Base-by-base conservation (phyloP, 2,329 filamentous ascomycete species). In the Cryphonectria parasitica region DNA sequence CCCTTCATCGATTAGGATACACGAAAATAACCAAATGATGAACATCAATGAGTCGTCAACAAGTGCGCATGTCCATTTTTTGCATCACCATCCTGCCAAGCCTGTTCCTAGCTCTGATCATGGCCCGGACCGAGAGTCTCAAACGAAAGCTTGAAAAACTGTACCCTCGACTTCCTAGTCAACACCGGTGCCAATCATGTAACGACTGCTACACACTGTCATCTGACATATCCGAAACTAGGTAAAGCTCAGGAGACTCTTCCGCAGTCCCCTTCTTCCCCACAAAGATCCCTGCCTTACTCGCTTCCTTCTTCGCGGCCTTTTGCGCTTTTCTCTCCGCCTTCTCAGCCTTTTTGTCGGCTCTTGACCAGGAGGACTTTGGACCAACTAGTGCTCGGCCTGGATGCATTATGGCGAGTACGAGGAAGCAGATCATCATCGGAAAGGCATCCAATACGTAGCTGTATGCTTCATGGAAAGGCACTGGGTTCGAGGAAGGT, bases 381-480 rank as follows among this genome's bases (percentile, higher is more conserved):
- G 81, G 78, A 0, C 87, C 85, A 13, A 78, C 75, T 60, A 86
- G 77, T n/a, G 85, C 77, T 2, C 78, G 78, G 0, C 85, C 86
- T 0, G 86, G 86, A 75, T 88, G 85, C 41, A 84, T 73, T 2
- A 83, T 36, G 72, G 75, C 82, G 78, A 85, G 77, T 1, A 82
- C 64, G 0, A 81, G 28, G 73, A 85, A 71, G 39, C 83, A 78
- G 19, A 89, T 63, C 54, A 86, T 78, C 84, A 90, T 90, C 0
- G 88, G 87, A 1, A 85, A 76, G 0, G 86, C 86, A 75, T 90
- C 88, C 1, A 84, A 78, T 0, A 74, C 68, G 82, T 83, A 86
- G 36, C 84, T 82, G 75, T 87, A 90, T 3, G 76, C 81, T 74
- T 89, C 87, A 72, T 87, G 80, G 58, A 77, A 82, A 0, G 85